Conservation (phyloP, 2,329 filamentous ascomycete genomes). For the Thelonectria blattea region DNA sequence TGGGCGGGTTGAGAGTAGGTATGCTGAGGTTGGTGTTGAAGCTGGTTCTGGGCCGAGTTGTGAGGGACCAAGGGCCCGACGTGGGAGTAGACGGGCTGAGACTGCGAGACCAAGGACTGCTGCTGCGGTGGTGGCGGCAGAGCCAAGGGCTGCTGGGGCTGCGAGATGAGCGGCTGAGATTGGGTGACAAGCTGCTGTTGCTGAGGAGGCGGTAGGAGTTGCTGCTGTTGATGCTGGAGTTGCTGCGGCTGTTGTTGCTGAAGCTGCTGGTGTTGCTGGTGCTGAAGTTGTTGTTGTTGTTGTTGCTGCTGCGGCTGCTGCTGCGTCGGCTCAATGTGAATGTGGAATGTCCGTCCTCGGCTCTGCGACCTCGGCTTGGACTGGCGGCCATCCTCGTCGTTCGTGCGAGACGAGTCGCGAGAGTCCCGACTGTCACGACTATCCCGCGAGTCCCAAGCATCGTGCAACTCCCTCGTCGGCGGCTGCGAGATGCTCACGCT, state of each 20-base stretch:
- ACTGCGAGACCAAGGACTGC: slow-evolving; percentile 17
- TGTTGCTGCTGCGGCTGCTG: slow-evolving; percentile 17
- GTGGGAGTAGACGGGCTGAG: slow-evolving; percentile 24
- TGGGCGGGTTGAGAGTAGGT: slow-evolving; percentile 13
- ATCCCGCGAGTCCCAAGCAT: background rate
- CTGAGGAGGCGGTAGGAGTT: background rate
- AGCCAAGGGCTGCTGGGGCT: slow-evolving; percentile 3
- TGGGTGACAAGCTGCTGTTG: too few relatives aligned
- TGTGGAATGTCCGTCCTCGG: slow-evolving; percentile 38
- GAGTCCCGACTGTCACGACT: background rate
- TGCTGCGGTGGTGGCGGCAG: slow-evolving; percentile 6
- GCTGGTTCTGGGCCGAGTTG: background rate
- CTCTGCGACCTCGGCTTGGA: slow-evolving; percentile 33
- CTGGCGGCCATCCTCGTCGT: slow-evolving; percentile 27
- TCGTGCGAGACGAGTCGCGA: slow-evolving; percentile 21
- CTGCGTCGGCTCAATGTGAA: slow-evolving; percentile 36
- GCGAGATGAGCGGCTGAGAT: slow-evolving; percentile 13
- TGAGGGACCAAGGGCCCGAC: slow-evolving; percentile 10
- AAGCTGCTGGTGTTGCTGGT: slow-evolving; percentile 2
- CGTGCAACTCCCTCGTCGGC: background rate
- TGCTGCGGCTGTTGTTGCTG: slow-evolving; percentile 6
- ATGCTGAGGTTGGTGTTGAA: background rate
- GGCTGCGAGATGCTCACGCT: slow-evolving; percentile 25
- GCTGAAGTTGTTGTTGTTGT: background rate
- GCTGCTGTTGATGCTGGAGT: slow-evolving; percentile 12